Conservation (phyloP, 495 filamentous ascomycete species). For the Hypoxylon lenormandii region DNA sequence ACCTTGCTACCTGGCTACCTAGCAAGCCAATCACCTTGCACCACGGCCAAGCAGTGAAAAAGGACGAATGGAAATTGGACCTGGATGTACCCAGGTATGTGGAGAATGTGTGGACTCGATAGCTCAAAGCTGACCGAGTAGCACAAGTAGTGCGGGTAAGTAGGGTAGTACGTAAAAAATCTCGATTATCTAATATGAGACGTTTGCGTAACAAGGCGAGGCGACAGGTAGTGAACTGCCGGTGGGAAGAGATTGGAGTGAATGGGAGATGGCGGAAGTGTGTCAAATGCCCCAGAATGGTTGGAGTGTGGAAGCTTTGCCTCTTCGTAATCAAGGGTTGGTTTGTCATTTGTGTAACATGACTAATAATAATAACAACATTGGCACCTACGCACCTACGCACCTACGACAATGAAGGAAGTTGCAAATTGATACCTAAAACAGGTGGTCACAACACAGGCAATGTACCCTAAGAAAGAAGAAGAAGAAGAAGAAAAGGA, state of each 20-base stretch:
- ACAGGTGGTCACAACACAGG: constrained; percentile 18
- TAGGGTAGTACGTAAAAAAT: constrained; percentile 14
- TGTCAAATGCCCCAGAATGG: constrained; percentile 6
- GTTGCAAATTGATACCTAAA: constrained; percentile 47
- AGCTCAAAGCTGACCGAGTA: constrained; percentile 35
- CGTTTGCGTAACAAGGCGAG: constrained; percentile 35
- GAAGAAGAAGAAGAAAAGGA: background rate
- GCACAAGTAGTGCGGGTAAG: background rate
- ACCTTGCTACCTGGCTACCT: constrained; percentile 1
- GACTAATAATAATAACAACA: constrained; percentile 25
- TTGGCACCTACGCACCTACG: background rate
- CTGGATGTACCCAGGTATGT: background rate
- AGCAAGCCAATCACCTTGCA: too few relatives aligned
- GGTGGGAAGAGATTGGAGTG: constrained; percentile 21
- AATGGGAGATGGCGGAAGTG: constrained; percentile 13
- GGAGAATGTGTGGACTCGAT: constrained; percentile 18
- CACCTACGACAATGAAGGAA: constrained; percentile 23
- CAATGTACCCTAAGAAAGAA: background rate
- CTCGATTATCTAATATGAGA: constrained; percentile 19
- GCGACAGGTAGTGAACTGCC: constrained; percentile 41
- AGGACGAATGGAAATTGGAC: constrained; percentile 39
- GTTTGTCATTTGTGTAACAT: constrained; percentile 47
- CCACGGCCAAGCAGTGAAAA: constrained; percentile 22
- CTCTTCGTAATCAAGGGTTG: constrained; percentile 42
- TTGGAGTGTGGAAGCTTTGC: constrained; percentile 6